Evolutionary conservation across 2,329 filamentous ascomycete genomes (phyloP).

Genomic region (Fonsecaea monophora): DNA sequence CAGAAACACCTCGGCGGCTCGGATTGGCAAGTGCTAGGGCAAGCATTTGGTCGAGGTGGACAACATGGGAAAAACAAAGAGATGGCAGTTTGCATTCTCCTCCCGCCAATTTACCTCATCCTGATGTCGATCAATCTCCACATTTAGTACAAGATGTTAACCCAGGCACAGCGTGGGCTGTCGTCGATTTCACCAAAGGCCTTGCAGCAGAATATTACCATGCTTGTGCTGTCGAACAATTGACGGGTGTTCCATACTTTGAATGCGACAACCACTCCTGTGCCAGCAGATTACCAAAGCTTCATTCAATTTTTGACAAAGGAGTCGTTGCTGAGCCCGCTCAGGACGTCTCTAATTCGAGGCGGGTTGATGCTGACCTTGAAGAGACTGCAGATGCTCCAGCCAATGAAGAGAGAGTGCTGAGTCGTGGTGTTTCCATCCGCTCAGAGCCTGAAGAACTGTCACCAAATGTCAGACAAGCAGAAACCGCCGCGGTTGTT

Average conservation of each 20-base stretch:
- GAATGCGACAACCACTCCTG: slow-evolving; percentile 54
- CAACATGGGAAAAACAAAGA: slow-evolving; percentile 37
- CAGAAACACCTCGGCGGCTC: slow-evolving; percentile 43
- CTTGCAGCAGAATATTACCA: slow-evolving; percentile 45
- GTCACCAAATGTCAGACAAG: slow-evolving; percentile 44
- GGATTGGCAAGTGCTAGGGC: slow-evolving; percentile 37
- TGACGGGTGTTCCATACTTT: slow-evolving; percentile 51
- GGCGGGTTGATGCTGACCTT: not conserved
- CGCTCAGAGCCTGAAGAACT: slow-evolving; percentile 37
- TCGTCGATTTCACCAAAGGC: slow-evolving; percentile 23
- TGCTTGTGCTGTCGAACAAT: slow-evolving; percentile 54
- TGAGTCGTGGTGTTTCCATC: slow-evolving; percentile 36
- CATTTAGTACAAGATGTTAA: not conserved
- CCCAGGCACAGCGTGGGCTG: not conserved
- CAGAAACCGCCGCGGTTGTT: slow-evolving; percentile 42
- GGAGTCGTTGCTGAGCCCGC: not conserved
- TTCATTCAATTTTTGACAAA: slow-evolving; percentile 36
- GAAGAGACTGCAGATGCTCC: not conserved
- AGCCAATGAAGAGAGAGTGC: not conserved
- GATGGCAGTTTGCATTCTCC: slow-evolving; percentile 11
- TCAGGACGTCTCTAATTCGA: not conserved
- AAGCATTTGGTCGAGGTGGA: slow-evolving; percentile 41
- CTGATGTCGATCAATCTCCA: not conserved
- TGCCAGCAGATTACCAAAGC: slow-evolving; percentile 37
- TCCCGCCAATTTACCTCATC: not conserved